phyloP scores from a whole-genome alignment of 2,329 filamentous ascomycete genomes.

The Alternaria brassicae region DNA sequence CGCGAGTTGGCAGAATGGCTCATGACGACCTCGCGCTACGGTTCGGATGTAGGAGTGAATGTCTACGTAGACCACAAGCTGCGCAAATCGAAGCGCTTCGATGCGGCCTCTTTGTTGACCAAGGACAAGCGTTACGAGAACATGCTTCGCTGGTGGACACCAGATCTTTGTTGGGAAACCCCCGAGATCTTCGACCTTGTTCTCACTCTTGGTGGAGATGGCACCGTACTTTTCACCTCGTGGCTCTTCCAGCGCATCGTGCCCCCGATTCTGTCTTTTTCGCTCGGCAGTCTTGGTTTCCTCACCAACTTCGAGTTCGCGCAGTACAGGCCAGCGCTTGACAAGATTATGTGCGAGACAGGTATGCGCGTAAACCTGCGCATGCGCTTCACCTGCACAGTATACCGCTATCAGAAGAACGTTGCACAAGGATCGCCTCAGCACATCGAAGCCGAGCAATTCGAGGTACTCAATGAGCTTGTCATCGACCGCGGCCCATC shows the following conservation, averaged over 20 bases:
- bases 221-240: slow-evolving; percentile 85
- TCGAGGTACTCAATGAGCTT: slow-evolving; percentile 97
- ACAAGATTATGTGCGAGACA: slow-evolving; percentile 88
- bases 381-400: slow-evolving; percentile 98
- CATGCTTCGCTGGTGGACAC: slow-evolving; percentile 96
- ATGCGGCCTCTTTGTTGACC: slow-evolving; percentile 73
- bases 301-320: slow-evolving; percentile 88
- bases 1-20: slow-evolving; percentile 88
- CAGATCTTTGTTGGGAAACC: slow-evolving; percentile 90
- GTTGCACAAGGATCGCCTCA: slow-evolving; percentile 63
- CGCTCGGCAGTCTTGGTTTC: slow-evolving; percentile 84
- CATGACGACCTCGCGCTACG: slow-evolving; percentile 86
- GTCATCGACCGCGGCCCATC: slow-evolving; percentile 97
- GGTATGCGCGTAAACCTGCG: slow-evolving; percentile 97
- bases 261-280: slow-evolving; percentile 84
- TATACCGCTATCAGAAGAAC: slow-evolving; percentile 72
- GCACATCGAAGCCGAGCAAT: slow-evolving; percentile 86
- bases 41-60: slow-evolving; percentile 87
- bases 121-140: slow-evolving; percentile 77
- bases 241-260: slow-evolving; percentile 93
- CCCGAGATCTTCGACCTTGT: slow-evolving; percentile 97
- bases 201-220: slow-evolving; percentile 83
- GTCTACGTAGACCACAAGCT: slow-evolving; percentile 99
- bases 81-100: slow-evolving; percentile 85
- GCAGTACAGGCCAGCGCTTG: slow-evolving; percentile 84